Base-by-base conservation (phyloP, 371 early-diverging fungal genomes). In the Funneliformis caledonium region DNA sequence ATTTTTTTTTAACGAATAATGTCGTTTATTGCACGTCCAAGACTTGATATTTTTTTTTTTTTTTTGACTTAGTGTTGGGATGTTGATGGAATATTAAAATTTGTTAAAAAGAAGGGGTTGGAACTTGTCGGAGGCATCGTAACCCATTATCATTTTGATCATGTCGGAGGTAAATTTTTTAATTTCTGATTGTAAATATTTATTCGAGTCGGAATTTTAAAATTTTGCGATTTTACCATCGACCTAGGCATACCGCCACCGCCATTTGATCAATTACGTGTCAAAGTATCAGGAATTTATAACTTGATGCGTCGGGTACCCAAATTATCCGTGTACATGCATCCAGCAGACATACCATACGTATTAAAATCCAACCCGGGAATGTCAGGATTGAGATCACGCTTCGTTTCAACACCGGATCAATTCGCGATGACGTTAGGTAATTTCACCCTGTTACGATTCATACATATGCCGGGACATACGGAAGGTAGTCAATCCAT, bases 391-490 rank as follows among this genome's bases (percentile, higher is more conserved):
- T 70, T 47, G 16, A 68, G 5, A 48, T 87, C 88, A 69, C 89
- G 93, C 37, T 85, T 96, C 16, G 85, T 86, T 2, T 85, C 88
- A 4, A 93, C 94, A n/a, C 83, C 84, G 47, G 90, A 94, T 76
- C 91, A 92, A 3, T 85, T 86, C n/a, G 82, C 81, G 1, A 80
- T 95, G 60, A 83, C 79, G 1, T 82, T 95, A 3, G 92, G 92
- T 42, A 80, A 80, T 16, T 78, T 83, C 9, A 88, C 89, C 0
- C 82, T 83, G 6, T 83, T 96, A 37, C 83, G 87, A 64, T 94
- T 96, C 78, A 80, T 96, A 62, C 97, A 96, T 83, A 95, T 95
- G 31, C 96, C 96, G 0, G 97, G 97, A 10, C 97, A 97, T 85
- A 94, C 96, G 42, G 92, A 93, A 2, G 97, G 97, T 4, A 93